Evolutionary conservation across 1,139 yeast species (phyloP).

Genomic region (Pichia sp.): DNA sequence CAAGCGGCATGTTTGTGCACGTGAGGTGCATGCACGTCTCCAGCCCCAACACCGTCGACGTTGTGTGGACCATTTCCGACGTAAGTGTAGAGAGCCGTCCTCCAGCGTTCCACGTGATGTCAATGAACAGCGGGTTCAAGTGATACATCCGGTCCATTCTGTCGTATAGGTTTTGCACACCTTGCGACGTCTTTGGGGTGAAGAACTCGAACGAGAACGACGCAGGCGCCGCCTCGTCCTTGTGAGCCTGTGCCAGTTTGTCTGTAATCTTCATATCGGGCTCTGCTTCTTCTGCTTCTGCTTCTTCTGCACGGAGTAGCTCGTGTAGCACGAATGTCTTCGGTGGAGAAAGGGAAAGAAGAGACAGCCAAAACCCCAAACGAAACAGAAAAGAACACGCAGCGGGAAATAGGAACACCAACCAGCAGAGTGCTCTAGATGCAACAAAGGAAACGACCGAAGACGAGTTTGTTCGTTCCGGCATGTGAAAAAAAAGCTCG

Average conservation of each 20-base stretch:
- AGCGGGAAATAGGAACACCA: neutral
- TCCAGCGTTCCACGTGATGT: slow-evolving; percentile 98
- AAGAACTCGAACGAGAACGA: slow-evolving; percentile 95
- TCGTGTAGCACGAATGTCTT: too few relatives aligned
- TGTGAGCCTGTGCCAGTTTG: slow-evolving; percentile 47
- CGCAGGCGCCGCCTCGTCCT: slow-evolving; percentile 38
- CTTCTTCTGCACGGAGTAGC: too few relatives aligned
- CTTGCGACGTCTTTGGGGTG: slow-evolving; percentile 97
- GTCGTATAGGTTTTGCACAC: slow-evolving; percentile 92
- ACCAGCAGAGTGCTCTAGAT: neutral
- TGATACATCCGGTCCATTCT: slow-evolving; percentile 98
- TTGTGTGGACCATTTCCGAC: slow-evolving; percentile 85
- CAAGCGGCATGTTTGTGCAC: slow-evolving; percentile 89
- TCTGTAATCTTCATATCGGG: slow-evolving; percentile 49
- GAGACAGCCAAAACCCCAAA: too few relatives aligned
- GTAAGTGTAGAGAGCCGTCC: slow-evolving; percentile 79
- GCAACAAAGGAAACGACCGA: too few relatives aligned
- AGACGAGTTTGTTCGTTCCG: neutral
- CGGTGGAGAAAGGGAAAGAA: too few relatives aligned
- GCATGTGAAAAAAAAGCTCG: neutral
- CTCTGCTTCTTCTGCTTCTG: neutral
- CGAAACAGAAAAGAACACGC: neutral
- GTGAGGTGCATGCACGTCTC: slow-evolving; percentile 98
- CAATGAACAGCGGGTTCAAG: slow-evolving; percentile 85
- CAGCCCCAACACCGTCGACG: slow-evolving; percentile 87